Evolutionary conservation across 768 basidiomycete genomes (phyloP).

Genomic region (Naganishia kalamii): DNA sequence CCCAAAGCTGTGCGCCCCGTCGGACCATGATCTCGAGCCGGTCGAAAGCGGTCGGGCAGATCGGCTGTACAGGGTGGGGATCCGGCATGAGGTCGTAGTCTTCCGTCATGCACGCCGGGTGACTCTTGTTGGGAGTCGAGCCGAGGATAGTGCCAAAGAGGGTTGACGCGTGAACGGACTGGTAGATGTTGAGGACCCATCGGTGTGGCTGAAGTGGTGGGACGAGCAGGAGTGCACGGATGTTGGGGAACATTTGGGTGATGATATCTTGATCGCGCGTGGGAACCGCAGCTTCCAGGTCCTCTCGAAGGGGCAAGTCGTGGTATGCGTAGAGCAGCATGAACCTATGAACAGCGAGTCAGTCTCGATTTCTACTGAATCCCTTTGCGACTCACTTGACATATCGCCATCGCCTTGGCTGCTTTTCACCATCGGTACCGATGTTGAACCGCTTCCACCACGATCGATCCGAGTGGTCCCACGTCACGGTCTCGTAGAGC

Average conservation of each 20-base stretch:
- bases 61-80: slow-evolving; percentile 7
- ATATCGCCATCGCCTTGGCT: slow-evolving; percentile 3
- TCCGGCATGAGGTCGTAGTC: slow-evolving; percentile 12
- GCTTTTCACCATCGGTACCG: not conserved
- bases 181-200: slow-evolving; percentile 6
- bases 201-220: slow-evolving; percentile 11
- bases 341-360: not conserved
- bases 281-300: not conserved
- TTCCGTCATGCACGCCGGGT: slow-evolving; percentile 12
- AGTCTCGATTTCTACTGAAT: not conserved
- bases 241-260: slow-evolving; percentile 11
- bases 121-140: not conserved
- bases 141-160: not conserved
- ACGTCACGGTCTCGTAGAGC: slow-evolving; percentile 4
- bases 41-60: slow-evolving; percentile 11
- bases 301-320: not conserved
- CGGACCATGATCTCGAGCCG: not conserved
- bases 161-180: not conserved
- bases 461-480: not conserved
- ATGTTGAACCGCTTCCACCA: slow-evolving; percentile 12
- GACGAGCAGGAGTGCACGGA: slow-evolving; percentile 5
- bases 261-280: not conserved
- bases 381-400: not conserved
- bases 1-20: not conserved
- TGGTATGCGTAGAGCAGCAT: slow-evolving; percentile 15